These are phyloP conservation scores for Apiospora malaysiana DNA, from an alignment of 2,329 filamentous ascomycete genomes.

Conservation along the genomic window DNA sequence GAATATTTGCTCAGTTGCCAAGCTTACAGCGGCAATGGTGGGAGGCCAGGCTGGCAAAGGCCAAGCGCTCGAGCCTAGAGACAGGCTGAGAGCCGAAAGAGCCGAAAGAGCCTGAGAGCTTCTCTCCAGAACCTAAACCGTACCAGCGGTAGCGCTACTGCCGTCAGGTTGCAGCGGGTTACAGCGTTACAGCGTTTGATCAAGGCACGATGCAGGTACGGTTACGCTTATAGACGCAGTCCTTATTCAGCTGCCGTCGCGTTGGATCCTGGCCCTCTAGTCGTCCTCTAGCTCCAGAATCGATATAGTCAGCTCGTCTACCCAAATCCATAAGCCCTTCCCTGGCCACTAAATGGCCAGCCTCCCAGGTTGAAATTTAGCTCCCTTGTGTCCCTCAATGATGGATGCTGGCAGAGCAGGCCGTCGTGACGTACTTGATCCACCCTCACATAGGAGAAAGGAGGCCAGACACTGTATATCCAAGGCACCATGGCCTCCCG, in stretches of 20 bases:
- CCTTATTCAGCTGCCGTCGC: background rate
- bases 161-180: background rate
- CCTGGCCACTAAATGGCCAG: background rate
- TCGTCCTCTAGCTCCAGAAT: background rate
- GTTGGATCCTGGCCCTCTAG: background rate
- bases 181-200: no score
- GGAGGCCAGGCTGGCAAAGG: background rate
- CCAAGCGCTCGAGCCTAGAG: background rate
- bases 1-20: background rate
- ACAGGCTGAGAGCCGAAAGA: no score
- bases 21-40: background rate
- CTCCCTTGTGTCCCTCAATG: background rate
- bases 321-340: background rate
- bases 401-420: background rate
- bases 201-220: background rate
- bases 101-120: no score
- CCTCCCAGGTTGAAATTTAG: background rate
- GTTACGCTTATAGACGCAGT: background rate
- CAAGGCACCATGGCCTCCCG: background rate
- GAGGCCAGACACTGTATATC: background rate
- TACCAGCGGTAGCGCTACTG: background rate
- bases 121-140: background rate
- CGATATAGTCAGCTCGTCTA: background rate
- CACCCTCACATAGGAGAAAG: background rate
- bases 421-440: background rate